phyloP scores from a whole-genome alignment of 2,329 filamentous ascomycete genomes.

The Arthrocladium fulminans region DNA sequence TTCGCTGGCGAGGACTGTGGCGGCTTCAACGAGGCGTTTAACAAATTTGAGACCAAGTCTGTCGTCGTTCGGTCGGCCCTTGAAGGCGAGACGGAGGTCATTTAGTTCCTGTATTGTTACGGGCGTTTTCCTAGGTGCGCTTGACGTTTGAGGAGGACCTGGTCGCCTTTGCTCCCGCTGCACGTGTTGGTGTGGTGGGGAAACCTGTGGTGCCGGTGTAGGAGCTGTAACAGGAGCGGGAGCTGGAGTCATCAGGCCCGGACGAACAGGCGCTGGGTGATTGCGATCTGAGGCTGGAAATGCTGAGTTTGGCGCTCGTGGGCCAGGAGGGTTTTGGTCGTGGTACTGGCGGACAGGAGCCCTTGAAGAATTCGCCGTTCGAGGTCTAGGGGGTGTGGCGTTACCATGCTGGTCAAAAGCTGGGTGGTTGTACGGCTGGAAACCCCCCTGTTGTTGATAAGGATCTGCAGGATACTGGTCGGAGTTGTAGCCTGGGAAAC shows the following conservation, averaged over 20 bases:
- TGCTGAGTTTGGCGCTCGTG: constrained; percentile 18
- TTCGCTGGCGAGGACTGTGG: constrained; percentile 68
- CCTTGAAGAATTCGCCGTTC: constrained; percentile 13
- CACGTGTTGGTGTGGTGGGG: neutral
- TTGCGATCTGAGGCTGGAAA: constrained; percentile 11
- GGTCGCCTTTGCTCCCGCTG: constrained; percentile 14
- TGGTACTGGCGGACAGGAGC: constrained; percentile 13
- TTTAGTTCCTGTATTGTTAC: constrained; percentile 75
- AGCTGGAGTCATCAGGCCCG: constrained; percentile 12
- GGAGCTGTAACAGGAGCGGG: neutral
- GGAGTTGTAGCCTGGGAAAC: constrained; percentile 10
- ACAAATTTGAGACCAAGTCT: constrained; percentile 63
- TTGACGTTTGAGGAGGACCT: constrained; percentile 5
- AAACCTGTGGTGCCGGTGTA: constrained; percentile 8
- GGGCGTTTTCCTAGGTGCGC: constrained; percentile 28
- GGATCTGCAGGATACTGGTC: constrained; percentile 12
- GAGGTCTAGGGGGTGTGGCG: constrained; percentile 11
- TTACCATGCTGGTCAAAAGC: constrained; percentile 20
- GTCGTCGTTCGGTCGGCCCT: constrained; percentile 63
- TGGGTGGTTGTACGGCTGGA: constrained; percentile 10
- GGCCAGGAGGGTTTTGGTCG: constrained; percentile 11
- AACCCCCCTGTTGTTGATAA: constrained; percentile 5
- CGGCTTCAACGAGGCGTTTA: constrained; percentile 78
- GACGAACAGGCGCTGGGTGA: constrained; percentile 19
- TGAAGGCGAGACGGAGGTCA: constrained; percentile 58